Conservation (phyloP, 1,284 basidiomycete species). For the Cutaneotrichosporon daszewskae region DNA sequence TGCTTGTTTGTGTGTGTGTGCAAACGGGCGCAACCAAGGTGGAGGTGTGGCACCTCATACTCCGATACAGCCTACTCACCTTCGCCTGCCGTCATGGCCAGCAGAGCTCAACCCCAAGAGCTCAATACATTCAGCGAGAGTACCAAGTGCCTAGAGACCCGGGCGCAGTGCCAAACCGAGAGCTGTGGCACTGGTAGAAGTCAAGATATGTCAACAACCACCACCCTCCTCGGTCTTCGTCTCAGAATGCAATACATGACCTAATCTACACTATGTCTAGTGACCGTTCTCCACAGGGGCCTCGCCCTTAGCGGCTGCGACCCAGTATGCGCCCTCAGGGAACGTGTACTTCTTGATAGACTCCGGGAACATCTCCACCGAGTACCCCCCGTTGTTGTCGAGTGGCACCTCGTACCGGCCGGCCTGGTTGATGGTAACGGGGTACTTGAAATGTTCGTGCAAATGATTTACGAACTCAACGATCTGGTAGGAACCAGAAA, state of each 20-base stretch:
- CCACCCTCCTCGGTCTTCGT: too few species aligned
- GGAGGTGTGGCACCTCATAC: too few species aligned
- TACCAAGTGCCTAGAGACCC: too few species aligned
- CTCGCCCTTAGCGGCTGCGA: slow-evolving; percentile 35
- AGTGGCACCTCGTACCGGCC: slow-evolving; percentile 71
- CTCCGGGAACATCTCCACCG: slow-evolving; percentile 48
- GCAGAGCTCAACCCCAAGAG: too few species aligned
- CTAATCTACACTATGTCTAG: slow-evolving; percentile 2
- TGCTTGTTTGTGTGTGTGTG: too few species aligned
- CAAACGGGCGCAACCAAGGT: too few species aligned
- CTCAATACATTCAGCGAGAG: too few species aligned
- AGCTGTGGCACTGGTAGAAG: too few species aligned
- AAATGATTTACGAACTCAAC: slow-evolving; percentile 69
- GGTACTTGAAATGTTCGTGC: slow-evolving; percentile 86
- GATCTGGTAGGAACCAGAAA: slow-evolving; percentile 81
- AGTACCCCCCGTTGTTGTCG: slow-evolving; percentile 49
- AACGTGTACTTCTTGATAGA: slow-evolving; percentile 47
- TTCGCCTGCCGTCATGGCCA: too few species aligned
- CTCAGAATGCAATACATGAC: neutral
- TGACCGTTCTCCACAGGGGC: slow-evolving; percentile 7
- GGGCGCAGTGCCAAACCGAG: too few species aligned
- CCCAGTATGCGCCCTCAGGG: slow-evolving; percentile 51
- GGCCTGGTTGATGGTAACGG: slow-evolving; percentile 76
- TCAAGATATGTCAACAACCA: too few species aligned
- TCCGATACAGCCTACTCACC: too few species aligned